phyloP scores from a whole-genome alignment of 2,329 filamentous ascomycete species.

The Gnomoniopsis sp. region DNA sequence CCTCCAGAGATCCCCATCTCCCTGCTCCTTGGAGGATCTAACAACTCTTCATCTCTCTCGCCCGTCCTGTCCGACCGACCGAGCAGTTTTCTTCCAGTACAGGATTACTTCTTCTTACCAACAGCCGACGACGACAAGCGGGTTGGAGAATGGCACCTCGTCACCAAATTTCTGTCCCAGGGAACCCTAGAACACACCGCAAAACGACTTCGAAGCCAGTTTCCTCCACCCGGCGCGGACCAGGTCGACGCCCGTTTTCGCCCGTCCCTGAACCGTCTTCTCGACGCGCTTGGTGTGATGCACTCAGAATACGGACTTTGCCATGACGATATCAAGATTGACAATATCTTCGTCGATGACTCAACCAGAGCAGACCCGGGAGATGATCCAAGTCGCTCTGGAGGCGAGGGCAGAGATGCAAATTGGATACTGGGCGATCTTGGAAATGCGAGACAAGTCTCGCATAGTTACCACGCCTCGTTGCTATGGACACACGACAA shows the following conservation, averaged over 20 bases:
- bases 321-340: conserved; percentile 32
- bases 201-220: conserved; percentile 20
- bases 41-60: neutral
- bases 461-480: conserved; percentile 29
- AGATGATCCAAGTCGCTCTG: neutral
- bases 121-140: neutral
- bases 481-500: conserved; percentile 27
- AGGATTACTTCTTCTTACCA: conserved; percentile 29
- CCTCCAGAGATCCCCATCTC: conserved; percentile 30
- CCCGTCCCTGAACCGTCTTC: conserved; percentile 26
- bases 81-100: conserved; percentile 26
- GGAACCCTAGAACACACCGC: conserved; percentile 27
- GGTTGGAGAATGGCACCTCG: conserved; percentile 25
- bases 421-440: conserved; percentile 31
- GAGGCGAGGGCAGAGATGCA: conserved; percentile 8
- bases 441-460: conserved; percentile 28
- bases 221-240: conserved; percentile 17
- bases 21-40: conserved; percentile 26
- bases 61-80: neutral
- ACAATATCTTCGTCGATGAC: conserved; percentile 28
- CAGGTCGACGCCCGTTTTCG: conserved; percentile 29
- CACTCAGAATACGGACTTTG: conserved; percentile 26
- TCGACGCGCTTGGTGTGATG: conserved; percentile 25
- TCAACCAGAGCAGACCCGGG: neutral
- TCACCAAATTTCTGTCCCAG: conserved; percentile 25